Evolutionary conservation across 805 yeast genomes (phyloP).

Genomic region (Saccharomycopsis olivae): DNA sequence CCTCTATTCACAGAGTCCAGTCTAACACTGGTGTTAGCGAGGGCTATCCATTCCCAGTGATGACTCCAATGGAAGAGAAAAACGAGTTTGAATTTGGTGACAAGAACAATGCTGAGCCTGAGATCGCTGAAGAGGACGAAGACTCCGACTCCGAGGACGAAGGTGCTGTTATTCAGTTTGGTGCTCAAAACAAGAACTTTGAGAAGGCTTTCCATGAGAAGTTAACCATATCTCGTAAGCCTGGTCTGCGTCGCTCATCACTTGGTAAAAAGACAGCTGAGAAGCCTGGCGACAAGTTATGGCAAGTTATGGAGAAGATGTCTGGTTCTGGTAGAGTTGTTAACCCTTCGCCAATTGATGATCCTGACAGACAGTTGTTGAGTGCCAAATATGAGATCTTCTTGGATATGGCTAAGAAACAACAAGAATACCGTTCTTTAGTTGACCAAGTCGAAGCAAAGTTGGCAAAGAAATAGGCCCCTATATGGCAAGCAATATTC

Average conservation of each 20-base stretch:
- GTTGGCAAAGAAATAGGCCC: too few relatives aligned
- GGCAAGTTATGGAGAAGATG: constrained; percentile 80
- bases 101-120: constrained; percentile 25
- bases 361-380: constrained; percentile 62
- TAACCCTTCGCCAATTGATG: constrained; percentile 44
- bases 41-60: constrained; percentile 40
- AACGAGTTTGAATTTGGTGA: constrained; percentile 25
- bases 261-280: constrained; percentile 14
- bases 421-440: constrained; percentile 61
- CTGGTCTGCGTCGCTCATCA: constrained; percentile 2
- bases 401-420: constrained; percentile 78
- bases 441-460: constrained; percentile 42
- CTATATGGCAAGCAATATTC: too few relatives aligned
- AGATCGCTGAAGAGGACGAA: constrained; percentile 20
- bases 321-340: constrained; percentile 80
- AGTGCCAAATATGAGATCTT: constrained; percentile 75
- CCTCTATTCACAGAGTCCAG: too few relatives aligned
- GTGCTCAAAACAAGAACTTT: constrained; percentile 39
- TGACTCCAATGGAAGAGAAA: constrained; percentile 30
- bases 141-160: constrained; percentile 37
- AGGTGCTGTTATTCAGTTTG: constrained; percentile 46
- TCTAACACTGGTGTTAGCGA: constrained; percentile 24
- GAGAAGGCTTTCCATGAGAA: constrained; percentile 37
- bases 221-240: not conserved
- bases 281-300: constrained; percentile 51